Conservation (phyloP, 148 eudicot genomes). For the Vaccinium vitisidaea region DNA sequence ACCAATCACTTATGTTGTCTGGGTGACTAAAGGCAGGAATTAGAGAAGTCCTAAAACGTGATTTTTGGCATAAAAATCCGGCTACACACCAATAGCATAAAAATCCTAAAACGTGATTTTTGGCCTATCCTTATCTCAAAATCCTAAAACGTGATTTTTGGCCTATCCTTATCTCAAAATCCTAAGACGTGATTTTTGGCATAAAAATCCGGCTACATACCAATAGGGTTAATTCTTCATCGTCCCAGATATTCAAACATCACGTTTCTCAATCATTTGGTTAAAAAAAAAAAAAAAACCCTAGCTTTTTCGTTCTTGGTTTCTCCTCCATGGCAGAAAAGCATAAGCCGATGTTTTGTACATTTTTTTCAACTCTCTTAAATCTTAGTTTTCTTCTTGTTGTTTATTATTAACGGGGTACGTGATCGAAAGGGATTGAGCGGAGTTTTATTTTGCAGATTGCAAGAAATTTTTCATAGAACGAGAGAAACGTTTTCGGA, state of each 20-base stretch:
- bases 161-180: no score
- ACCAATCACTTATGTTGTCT: no score
- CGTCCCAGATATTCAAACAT: background rate
- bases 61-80: no score
- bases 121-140: no score
- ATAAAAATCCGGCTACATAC: no score
- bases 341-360: background rate
- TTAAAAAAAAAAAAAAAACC: background rate
- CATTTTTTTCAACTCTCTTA: background rate
- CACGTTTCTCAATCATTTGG: background rate
- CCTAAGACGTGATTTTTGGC: no score
- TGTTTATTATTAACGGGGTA: background rate
- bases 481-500: background rate
- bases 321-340: background rate
- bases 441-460: background rate
- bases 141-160: no score
- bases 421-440: background rate
- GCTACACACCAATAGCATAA: no score
- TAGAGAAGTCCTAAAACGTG: no score
- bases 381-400: background rate
- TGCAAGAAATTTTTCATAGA: background rate
- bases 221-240: no score
- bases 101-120: no score
- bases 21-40: no score
- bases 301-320: background rate